Base-by-base conservation (phyloP, 176 grass and related monocot species). In the Rhynchospora breviuscula region DNA sequence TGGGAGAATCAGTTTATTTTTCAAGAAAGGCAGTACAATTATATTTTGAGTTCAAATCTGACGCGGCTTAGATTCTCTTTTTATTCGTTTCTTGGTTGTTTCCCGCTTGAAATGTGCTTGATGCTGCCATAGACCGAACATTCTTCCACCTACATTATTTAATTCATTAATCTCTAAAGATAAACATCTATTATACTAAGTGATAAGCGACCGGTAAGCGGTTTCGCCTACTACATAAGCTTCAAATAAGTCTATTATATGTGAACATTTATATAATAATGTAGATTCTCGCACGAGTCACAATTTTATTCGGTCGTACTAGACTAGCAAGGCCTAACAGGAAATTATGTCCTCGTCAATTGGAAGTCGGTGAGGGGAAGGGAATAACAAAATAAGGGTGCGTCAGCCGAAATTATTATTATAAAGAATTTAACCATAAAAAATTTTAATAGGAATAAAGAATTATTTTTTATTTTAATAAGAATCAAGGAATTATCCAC, bases 1-100 rank as follows among this genome's bases (percentile, higher is more conserved):
- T 82, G 80, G 35, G 80, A 82, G 62, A 82, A 82, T 82, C 62
- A 67, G 46, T 48, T 82, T 82, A 82, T 54, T 51, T 82, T 82
- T 82, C 40, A 82, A 68, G 66, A 82, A 52, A 53, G 45, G 18
- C 8, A 18, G 73, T 57, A 35, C 73, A 57, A 78, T 78, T 78
- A 78, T 56, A 33, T 40, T 70, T 56, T 54, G 22, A 63, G 59
- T 46, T 80, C 33, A 46, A 80, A 80, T 80, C 59, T 63, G 79
- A 81, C 54, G 17, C 15, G 18, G 58, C 79, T 81, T 45, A 81
- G 58, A 64, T 78, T 78, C 73, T 12, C 52, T 47, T 78, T 57
- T 78, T 54, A 78, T 57, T 78, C 73, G 73, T 53, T 78, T 57
- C 73, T 78, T 78, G 73, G 49, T 57, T 78, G 73, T 78, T 78